phyloP scores from a whole-genome alignment of 73 alveolate species.

The Tetrahymena elliotti region DNA sequence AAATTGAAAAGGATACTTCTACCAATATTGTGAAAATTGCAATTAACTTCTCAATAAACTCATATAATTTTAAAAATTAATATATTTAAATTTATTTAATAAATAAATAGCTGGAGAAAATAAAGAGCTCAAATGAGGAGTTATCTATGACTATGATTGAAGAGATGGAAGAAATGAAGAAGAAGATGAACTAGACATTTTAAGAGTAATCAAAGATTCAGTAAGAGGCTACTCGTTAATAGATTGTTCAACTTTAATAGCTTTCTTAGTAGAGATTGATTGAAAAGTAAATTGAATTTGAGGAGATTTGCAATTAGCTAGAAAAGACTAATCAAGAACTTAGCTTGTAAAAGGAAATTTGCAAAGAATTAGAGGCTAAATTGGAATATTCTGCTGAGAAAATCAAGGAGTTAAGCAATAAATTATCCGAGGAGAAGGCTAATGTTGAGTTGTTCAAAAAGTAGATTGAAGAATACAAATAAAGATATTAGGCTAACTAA shows the following conservation, averaged over 20 bases:
- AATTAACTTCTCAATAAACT: too few relatives aligned
- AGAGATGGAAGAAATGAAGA: neutral
- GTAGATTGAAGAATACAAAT: neutral
- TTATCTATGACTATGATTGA: neutral
- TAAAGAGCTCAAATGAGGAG: neutral
- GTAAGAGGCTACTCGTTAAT: neutral
- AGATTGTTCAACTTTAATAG: neutral
- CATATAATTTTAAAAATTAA: too few relatives aligned
- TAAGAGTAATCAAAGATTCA: neutral
- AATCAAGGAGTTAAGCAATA: neutral
- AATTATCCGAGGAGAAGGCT: neutral
- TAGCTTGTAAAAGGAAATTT: neutral
- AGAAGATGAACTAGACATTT: neutral
- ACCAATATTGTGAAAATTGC: too few relatives aligned
- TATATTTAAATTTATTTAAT: neutral
- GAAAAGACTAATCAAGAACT: neutral
- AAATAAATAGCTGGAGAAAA: neutral
- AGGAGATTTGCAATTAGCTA: neutral
- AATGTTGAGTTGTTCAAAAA: neutral
- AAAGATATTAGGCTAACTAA: neutral
- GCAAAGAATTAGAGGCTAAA: neutral
- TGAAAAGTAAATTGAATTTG: neutral
- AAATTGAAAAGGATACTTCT: too few relatives aligned
- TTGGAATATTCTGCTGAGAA: neutral
- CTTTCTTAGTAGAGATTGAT: neutral